Evolutionary conservation across 139 green algal species (phyloP).

Genomic region (Deuterostichococcus epilithicus): DNA sequence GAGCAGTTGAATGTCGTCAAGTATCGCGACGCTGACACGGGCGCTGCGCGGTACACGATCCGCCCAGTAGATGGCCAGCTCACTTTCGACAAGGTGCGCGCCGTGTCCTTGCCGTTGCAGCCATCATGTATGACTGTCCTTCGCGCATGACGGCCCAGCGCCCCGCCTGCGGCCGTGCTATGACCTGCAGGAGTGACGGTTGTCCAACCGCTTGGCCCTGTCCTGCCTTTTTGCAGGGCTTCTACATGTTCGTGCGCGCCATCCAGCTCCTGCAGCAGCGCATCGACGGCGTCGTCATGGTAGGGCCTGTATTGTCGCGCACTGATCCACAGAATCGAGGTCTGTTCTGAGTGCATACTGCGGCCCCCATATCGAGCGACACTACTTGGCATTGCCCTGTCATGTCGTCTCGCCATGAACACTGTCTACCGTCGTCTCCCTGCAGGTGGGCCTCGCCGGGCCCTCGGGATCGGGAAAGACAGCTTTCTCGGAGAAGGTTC

Average conservation of each 20-base stretch:
- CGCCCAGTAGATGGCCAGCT: constrained; percentile 71
- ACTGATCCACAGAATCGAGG: too few relatives aligned
- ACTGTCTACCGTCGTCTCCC: too few relatives aligned
- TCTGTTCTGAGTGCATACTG: too few relatives aligned
- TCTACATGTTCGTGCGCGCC: constrained; percentile 86
- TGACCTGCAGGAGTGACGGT: background rate
- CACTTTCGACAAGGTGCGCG: constrained; percentile 78
- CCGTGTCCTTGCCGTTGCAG: background rate
- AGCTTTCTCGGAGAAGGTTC: constrained; percentile 88
- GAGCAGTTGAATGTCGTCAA: constrained; percentile 78
- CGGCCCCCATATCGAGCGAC: too few relatives aligned
- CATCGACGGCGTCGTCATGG: constrained; percentile 76
- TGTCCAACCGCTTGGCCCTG: background rate
- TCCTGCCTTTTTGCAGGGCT: constrained; percentile 47
- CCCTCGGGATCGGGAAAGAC: constrained; percentile 94
- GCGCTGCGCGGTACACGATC: constrained; percentile 50
- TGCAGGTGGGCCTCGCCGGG: constrained; percentile 82
- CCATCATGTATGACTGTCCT: background rate
- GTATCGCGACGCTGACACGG: constrained; percentile 39
- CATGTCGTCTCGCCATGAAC: too few relatives aligned
- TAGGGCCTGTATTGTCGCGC: constrained; percentile 17
- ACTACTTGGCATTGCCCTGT: too few relatives aligned
- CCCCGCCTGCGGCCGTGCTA: background rate
- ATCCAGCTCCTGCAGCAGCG: constrained; percentile 70
- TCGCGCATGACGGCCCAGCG: background rate